Evolutionary conservation across 352 stramenopile genomes (phyloP), one percentile per base, ranked within the genome.

Genomic region (Phytophthora hibernalis): DNA sequence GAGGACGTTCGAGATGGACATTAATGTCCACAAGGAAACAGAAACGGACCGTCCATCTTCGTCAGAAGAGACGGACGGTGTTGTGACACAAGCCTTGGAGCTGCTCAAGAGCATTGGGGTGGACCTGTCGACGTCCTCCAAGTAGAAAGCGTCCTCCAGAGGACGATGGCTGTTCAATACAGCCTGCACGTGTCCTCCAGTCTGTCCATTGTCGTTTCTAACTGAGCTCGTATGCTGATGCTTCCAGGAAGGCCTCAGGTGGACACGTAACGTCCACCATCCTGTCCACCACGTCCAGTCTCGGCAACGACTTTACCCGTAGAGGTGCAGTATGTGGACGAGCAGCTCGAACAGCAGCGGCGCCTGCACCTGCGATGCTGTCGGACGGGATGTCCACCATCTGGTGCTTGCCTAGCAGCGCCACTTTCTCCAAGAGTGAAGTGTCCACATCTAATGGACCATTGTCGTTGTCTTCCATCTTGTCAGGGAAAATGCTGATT

Each of bases 261-360:
- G 31, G 31, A 38, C 31, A 38, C 13, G 5, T 38, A 11, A 38
- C 1, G 10, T 13, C 9, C 31, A 16, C 31, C 31, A 16, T 31
- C 26, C 26, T 49, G 26, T 53, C 38, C n/a, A 52, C 33, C 54
- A 58, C 42, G 24, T 85, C 70, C 3, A 89, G 59, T 15, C 68
- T 55, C 28, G 80, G 82, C 18, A 91, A 54, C 21, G 79, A 87
- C 42, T 83, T 87, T 53, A 76, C 70, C 9, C 80, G 70, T 20
- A 79, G 31, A n/a, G 82, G 80, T 5, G 80, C 80, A 1, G 80
- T 85, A 28, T 88, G 80, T 8, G 82, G 82, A 44, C 59, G 45
- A 16, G 54, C 53, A 35, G 65, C 65, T 22, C 59, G 64, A 28
- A 75, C 42, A 57, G 37, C 12, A 61, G 65, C 18, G 52, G 54